Conservation (phyloP, 2,329 filamentous ascomycete species). For the Metarhizium guizhouense region DNA sequence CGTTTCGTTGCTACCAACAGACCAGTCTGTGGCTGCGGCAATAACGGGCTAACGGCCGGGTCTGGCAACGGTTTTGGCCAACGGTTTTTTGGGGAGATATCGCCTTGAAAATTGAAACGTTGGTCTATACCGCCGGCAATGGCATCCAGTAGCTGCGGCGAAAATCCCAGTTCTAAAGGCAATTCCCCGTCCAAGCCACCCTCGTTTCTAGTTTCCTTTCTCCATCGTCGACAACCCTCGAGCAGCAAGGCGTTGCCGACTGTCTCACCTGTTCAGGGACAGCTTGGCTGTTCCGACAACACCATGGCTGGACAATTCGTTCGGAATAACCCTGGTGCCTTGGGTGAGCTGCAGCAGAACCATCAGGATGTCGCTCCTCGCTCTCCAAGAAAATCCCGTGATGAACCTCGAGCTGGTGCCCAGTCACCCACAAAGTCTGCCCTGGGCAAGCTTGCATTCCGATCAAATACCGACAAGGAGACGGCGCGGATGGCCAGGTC, state of each 20-base stretch:
- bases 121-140: slow-evolving; percentile 8
- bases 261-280: neutral
- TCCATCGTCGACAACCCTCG: slow-evolving; percentile 39
- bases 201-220: slow-evolving; percentile 33
- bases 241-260: slow-evolving; percentile 26
- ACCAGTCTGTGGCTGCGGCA: neutral
- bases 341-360: slow-evolving; percentile 51
- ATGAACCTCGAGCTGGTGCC: slow-evolving; percentile 13
- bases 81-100: neutral
- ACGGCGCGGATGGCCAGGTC: slow-evolving; percentile 24
- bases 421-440: slow-evolving; percentile 18
- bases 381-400: slow-evolving; percentile 29
- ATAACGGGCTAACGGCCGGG: neutral
- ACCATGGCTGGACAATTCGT: slow-evolving; percentile 25
- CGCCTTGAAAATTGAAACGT: neutral
- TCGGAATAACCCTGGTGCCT: slow-evolving; percentile 32
- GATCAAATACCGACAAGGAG: slow-evolving; percentile 30
- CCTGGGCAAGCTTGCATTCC: slow-evolving; percentile 31
- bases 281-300: slow-evolving; percentile 9
- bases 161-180: slow-evolving; percentile 4
- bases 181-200: slow-evolving; percentile 11
- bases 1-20: neutral
- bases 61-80: neutral
- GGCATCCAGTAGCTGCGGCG: slow-evolving; percentile 9
- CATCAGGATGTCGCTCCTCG: slow-evolving; percentile 32